A percentile compares a stretch with the other conserved stretches of the same genome.
Evolutionary conservation across 2,329 filamentous ascomycete genomes (phyloP).

Genomic region (Metarhizium anisopliae): DNA sequence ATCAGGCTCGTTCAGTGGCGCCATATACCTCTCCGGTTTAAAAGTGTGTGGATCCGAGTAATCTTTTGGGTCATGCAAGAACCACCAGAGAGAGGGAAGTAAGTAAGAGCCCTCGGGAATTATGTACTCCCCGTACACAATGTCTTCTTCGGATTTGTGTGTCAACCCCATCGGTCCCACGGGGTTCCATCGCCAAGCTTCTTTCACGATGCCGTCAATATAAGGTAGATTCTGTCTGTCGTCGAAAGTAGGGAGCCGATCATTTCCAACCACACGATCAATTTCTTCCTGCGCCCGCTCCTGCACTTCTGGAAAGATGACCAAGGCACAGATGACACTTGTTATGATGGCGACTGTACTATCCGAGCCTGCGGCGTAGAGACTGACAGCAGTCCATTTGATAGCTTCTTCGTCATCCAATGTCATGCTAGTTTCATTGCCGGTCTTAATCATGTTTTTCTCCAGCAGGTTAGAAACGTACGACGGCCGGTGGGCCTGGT

Average conservation of each 20-base stretch:
- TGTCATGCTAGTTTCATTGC: background rate
- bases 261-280: constrained; percentile 30
- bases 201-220: constrained; percentile 19
- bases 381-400: background rate
- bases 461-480: constrained; percentile 16
- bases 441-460: background rate
- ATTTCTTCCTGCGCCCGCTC: constrained; percentile 30
- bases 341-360: background rate
- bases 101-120: no score
- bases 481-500: constrained; percentile 9
- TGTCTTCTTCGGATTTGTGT: no score
- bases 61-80: no score
- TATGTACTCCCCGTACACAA: no score
- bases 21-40: no score
- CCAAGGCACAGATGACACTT: constrained; percentile 37
- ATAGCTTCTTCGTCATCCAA: background rate
- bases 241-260: constrained; percentile 30
- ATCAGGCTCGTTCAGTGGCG: no score
- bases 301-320: constrained; percentile 30
- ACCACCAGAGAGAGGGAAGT: no score
- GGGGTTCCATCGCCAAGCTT: constrained; percentile 21
- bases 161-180: no score
- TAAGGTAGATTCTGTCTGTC: constrained; percentile 37
- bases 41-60: no score
- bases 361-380: constrained; percentile 9